Conservation (phyloP, 805 yeast species). For the Cyberlindnera mycetangii region DNA sequence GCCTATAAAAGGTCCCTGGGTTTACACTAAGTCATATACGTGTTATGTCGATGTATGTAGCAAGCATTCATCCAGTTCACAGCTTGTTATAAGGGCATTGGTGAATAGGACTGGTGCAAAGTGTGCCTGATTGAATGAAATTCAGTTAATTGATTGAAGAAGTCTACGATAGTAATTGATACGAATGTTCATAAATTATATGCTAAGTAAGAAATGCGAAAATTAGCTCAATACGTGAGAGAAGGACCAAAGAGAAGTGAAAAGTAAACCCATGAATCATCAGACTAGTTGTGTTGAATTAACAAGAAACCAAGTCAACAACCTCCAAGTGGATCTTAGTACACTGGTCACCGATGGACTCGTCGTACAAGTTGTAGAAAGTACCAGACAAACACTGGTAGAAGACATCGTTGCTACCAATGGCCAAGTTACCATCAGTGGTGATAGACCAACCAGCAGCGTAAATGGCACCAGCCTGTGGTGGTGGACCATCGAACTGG, state of each 20-base stretch:
- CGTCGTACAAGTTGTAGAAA: slow-evolving; percentile 77
- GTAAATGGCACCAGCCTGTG: slow-evolving; percentile 73
- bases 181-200: slow-evolving; percentile 2
- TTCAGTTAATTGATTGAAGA: too few species aligned
- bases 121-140: too few species aligned
- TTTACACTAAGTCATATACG: too few species aligned
- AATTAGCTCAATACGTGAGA: not conserved
- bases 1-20: too few species aligned
- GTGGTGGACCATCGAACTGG: slow-evolving; percentile 86
- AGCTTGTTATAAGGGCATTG: too few species aligned
- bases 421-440: slow-evolving; percentile 57
- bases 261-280: slow-evolving; percentile 1
- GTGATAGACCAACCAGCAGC: slow-evolving; percentile 64
- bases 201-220: not conserved
- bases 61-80: too few species aligned
- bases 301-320: slow-evolving; percentile 57
- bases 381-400: slow-evolving; percentile 74
- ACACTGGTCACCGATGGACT: slow-evolving; percentile 61
- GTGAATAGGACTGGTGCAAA: too few species aligned
- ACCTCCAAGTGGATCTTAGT: slow-evolving; percentile 56
- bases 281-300: not conserved
- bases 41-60: too few species aligned
- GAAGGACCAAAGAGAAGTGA: slow-evolving; percentile 1
- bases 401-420: slow-evolving; percentile 59
- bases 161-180: not conserved